Conservation (phyloP, 345 rosid species). For the Trapa bicornis region DNA sequence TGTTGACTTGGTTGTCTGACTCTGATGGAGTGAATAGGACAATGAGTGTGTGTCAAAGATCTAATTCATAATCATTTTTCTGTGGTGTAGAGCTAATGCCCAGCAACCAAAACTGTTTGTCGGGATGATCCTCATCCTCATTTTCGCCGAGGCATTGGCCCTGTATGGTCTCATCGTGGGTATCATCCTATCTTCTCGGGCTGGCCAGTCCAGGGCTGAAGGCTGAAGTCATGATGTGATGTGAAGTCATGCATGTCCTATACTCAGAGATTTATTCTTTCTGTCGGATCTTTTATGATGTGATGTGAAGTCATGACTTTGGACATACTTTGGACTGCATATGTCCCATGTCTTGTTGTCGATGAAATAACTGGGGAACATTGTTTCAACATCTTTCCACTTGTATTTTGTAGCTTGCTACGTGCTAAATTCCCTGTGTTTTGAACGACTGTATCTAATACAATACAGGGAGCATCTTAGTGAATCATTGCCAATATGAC, state of each 20-base stretch:
- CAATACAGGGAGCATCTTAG: too few species aligned
- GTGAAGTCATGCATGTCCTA: too few species aligned
- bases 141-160: conserved; percentile 22
- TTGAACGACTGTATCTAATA: too few species aligned
- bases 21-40: not conserved
- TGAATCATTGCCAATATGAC: too few species aligned
- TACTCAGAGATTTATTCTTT: not conserved
- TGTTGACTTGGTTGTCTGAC: not conserved
- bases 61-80: not conserved
- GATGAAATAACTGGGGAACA: too few species aligned
- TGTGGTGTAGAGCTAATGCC: conserved; percentile 28
- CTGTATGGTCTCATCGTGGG: conserved; percentile 39
- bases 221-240: too few species aligned
- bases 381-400: too few species aligned
- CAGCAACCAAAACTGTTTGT: conserved; percentile 42
- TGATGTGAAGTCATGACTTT: not conserved
- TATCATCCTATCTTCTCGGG: conserved; percentile 40
- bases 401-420: too few species aligned
- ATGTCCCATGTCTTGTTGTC: too few species aligned
- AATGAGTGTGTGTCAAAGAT: not conserved
- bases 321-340: not conserved
- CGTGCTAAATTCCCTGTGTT: too few species aligned
- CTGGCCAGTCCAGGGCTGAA: conserved; percentile 44
- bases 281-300: not conserved
- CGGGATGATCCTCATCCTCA: conserved; percentile 36